Conservation (phyloP, 2,329 filamentous ascomycete genomes). For the Knoxdaviesia capensis region DNA sequence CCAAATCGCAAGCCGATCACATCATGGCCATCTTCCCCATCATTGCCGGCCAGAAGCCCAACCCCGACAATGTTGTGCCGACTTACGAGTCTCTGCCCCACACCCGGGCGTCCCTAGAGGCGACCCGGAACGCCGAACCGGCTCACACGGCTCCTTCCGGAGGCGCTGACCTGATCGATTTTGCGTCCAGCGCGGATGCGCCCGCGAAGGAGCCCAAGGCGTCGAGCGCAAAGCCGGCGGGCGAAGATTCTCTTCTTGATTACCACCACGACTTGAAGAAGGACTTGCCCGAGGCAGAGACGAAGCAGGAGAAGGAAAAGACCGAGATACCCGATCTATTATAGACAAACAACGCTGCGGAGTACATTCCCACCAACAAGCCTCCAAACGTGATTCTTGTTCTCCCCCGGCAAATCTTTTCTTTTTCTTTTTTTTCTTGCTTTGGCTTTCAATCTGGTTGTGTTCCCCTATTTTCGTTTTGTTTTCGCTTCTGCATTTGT, state of each 20-base stretch:
- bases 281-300: slow-evolving; percentile 17
- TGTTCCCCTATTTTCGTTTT: neutral
- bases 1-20: slow-evolving; percentile 56
- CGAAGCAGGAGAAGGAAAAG: neutral
- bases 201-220: slow-evolving; percentile 3
- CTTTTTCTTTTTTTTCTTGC: slow-evolving; percentile 3
- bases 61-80: slow-evolving; percentile 20
- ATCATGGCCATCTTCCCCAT: slow-evolving; percentile 77
- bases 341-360: too few species aligned
- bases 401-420: slow-evolving; percentile 12
- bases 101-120: too few species aligned
- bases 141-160: too few species aligned
- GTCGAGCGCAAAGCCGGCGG: slow-evolving; percentile 23
- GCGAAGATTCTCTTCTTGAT: slow-evolving; percentile 30
- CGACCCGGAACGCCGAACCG: too few species aligned
- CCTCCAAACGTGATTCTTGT: neutral
- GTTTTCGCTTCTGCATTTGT: neutral
- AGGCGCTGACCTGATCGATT: slow-evolving; percentile 27
- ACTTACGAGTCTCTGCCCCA: too few species aligned
- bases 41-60: slow-evolving; percentile 49
- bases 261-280: slow-evolving; percentile 34
- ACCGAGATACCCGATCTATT: neutral
- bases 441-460: neutral
- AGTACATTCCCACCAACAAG: too few species aligned
- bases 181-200: slow-evolving; percentile 12